A percentile compares a stretch with the other conserved stretches of the same genome.
These are phyloP conservation scores for Acacia acuminata DNA, from an alignment of 306 rosid species.

Conservation along the genomic window DNA sequence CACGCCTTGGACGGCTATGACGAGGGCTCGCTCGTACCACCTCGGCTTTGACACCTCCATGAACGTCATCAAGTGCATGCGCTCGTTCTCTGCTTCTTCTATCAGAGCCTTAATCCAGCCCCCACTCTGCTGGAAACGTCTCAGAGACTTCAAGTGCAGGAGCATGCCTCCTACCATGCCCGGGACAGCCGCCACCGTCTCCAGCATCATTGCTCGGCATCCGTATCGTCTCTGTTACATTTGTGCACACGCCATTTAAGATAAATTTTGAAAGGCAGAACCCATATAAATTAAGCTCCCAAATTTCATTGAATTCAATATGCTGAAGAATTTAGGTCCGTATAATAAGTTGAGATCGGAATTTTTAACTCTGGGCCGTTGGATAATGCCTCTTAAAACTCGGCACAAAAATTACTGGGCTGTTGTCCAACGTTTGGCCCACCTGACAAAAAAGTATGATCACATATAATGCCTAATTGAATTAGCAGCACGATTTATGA, in stretches of 20 bases:
- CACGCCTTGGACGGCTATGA: constrained; percentile 68
- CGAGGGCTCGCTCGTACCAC: constrained; percentile 78
- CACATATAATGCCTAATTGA: background rate
- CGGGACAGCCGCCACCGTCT: constrained; percentile 85
- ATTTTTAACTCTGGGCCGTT: background rate
- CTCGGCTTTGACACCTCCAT: constrained; percentile 71
- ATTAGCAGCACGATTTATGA: too few species aligned
- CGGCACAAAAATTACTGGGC: background rate
- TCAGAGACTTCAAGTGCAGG: constrained; percentile 62
- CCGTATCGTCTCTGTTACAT: constrained; percentile 66
- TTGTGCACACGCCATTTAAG: background rate
- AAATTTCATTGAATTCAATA: too few species aligned
- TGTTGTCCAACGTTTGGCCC: background rate
- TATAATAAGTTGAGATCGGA: background rate
- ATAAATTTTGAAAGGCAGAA: too few species aligned
- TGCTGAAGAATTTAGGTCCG: too few species aligned
- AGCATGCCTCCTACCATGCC: constrained; percentile 86
- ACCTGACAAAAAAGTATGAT: background rate
- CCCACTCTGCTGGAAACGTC: constrained; percentile 74
- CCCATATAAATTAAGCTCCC: too few species aligned
- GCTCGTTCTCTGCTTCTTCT: constrained; percentile 83
- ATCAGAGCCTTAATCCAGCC: constrained; percentile 76
- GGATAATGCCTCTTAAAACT: background rate
- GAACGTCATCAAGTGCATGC: constrained; percentile 85
- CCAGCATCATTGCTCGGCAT: constrained; percentile 88